phyloP scores from a whole-genome alignment of 2,329 filamentous ascomycete species.

The Botrytis paeoniae region DNA sequence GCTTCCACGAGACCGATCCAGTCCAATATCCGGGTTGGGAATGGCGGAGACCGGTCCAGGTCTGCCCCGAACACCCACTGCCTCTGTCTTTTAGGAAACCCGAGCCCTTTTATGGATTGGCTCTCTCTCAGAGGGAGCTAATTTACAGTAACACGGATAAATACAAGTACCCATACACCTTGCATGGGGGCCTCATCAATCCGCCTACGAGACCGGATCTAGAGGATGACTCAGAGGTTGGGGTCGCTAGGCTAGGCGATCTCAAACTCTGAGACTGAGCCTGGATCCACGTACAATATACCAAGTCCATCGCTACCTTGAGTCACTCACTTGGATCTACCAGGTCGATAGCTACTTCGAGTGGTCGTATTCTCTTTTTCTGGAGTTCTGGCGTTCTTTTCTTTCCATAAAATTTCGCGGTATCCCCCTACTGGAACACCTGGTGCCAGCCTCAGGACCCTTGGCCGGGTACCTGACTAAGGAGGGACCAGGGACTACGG shows the following conservation, averaged over 20 bases:
- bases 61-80: neutral
- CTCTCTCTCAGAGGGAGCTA: neutral
- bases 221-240: neutral
- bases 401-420: neutral
- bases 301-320: neutral
- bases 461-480: slow-evolving; percentile 8
- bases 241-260: neutral
- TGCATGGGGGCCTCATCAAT: neutral
- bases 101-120: neutral
- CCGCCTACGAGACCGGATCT: neutral
- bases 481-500: neutral
- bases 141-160: too few relatives aligned
- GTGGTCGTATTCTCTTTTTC: neutral
- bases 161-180: neutral
- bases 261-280: neutral
- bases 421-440: neutral
- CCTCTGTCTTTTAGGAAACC: neutral
- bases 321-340: neutral
- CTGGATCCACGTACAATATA: neutral
- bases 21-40: neutral
- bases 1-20: neutral
- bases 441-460: slow-evolving; percentile 9
- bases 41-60: neutral
- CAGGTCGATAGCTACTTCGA: slow-evolving; percentile 1
- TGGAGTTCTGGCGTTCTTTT: neutral